A percentile compares a stretch with the other conserved stretches of the same genome.
These are phyloP conservation scores for Glonium stellatum DNA, from an alignment of 495 filamentous ascomycete species.

Conservation along the genomic window DNA sequence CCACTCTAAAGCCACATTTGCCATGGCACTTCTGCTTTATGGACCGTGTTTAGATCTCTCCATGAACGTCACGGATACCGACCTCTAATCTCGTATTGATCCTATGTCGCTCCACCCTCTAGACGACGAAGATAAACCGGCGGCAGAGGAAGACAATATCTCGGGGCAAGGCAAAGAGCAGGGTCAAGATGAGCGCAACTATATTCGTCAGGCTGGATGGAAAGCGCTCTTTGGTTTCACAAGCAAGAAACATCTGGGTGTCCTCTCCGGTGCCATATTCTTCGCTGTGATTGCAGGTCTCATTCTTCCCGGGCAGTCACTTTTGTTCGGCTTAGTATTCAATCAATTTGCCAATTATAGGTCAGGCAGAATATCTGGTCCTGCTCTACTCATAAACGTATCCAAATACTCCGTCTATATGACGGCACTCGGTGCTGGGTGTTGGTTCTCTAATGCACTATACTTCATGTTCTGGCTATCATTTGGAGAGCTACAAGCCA, in stretches of 20 bases:
- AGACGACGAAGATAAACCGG: constrained; percentile 19
- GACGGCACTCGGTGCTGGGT: constrained; percentile 50
- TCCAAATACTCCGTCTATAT: constrained; percentile 53
- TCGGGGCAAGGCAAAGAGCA: constrained; percentile 19
- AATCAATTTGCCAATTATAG: constrained; percentile 62
- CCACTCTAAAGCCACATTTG: too few relatives aligned
- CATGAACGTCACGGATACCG: not conserved
- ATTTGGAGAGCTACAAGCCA: constrained; percentile 76
- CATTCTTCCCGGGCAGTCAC: constrained; percentile 55
- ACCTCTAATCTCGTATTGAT: not conserved
- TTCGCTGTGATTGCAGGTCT: constrained; percentile 56
- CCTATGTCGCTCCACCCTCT: not conserved
- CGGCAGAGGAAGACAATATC: constrained; percentile 19
- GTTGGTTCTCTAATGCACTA: constrained; percentile 57
- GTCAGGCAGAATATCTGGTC: constrained; percentile 42
- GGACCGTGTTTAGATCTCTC: not conserved
- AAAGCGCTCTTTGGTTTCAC: constrained; percentile 67
- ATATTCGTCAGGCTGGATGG: constrained; percentile 33
- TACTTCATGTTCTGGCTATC: constrained; percentile 64
- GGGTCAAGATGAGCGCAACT: constrained; percentile 24
- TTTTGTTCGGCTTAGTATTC: constrained; percentile 73
- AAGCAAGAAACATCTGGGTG: constrained; percentile 49
- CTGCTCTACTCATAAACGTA: constrained; percentile 49
- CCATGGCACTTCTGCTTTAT: too few relatives aligned
- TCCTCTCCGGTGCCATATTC: constrained; percentile 46